Base-by-base conservation (phyloP, 1,139 yeast genomes). In the Suzukiozyma palmioleophila region DNA sequence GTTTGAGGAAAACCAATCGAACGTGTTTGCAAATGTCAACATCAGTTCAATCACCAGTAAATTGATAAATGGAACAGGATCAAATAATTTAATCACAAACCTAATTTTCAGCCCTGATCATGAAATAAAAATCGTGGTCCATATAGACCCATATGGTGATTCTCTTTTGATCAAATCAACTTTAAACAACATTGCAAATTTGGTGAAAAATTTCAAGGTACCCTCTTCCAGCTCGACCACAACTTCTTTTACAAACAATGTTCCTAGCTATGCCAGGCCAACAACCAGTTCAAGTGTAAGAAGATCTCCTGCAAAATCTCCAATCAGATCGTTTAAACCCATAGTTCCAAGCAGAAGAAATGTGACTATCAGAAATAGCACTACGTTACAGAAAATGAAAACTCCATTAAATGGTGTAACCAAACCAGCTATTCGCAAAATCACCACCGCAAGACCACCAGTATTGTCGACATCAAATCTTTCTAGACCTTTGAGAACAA, bases 231-330 rank as follows among this genome's bases (percentile, higher is more conserved):
- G 11, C n/a, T 3, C 13, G 5, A 12, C 18, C 3, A n/a, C 30
- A 3, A 5, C 21, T 31, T 12, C 18, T 8, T 8, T 32, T 11
- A 36, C 29, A 10, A 39, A 40, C 32, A 39, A 30, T 16, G 36
- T 54, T 24, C 66, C 66, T 9, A 52, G 55, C 46, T 62, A 66
- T 38, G 64, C 70, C 3, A 54, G 53, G 37, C 69, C 71, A 11
- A 64, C 70, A 0, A 42, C 51, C 6, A 43, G 64, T 8, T 59
- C 36, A 5, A 29, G 13, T 10, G 29, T 33, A n/a, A 33, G 36
- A 33, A 25, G n/a, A 25, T 33, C 35, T 22, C 35, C 35, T 10
- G 12, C 9, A 21, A 33, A 22, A 24, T 33, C 36, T 9, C 30
- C 36, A 13, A 14, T 12, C 15, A 33, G 27, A 14, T 22, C 30